Evolutionary conservation across 345 rosid species (phyloP).

Genomic region (Bretschneidera sinensis): DNA sequence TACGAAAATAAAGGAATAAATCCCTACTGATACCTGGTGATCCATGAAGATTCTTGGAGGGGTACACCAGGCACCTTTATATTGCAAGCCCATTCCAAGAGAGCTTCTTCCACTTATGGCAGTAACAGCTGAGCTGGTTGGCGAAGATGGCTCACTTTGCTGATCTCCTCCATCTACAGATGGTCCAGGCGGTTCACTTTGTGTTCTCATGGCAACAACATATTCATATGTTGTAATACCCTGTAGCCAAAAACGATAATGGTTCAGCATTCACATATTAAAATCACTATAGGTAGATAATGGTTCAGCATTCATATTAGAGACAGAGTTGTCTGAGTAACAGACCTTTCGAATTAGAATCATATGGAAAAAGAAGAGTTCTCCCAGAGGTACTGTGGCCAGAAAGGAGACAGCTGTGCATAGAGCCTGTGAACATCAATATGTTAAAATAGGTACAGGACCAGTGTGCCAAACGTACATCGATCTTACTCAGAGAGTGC

Average conservation of each 20-base stretch:
- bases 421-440: conserved; percentile 44
- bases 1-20: background rate
- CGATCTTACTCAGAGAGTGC: too few relatives aligned
- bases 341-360: conserved; percentile 80
- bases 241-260: conserved; percentile 32
- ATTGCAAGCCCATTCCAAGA: conserved; percentile 73
- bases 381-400: conserved; percentile 82
- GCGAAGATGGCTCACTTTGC: conserved; percentile 70
- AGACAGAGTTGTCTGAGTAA: background rate
- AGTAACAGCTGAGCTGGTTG: conserved; percentile 82
- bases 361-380: conserved; percentile 85
- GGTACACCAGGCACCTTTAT: conserved; percentile 89
- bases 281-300: background rate
- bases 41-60: conserved; percentile 98
- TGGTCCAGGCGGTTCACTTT: conserved; percentile 70
- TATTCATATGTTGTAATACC: conserved; percentile 95
- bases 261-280: conserved; percentile 9
- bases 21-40: conserved; percentile 48
- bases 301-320: too few relatives aligned
- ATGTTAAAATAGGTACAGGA: conserved; percentile 4
- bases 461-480: too few relatives aligned
- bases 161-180: conserved; percentile 68
- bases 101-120: conserved; percentile 87
- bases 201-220: conserved; percentile 89
- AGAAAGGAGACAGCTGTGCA: conserved; percentile 79